These are phyloP conservation scores for Takashimella koratensis DNA, from an alignment of 1,284 basidiomycete genomes.

Conservation along the genomic window DNA sequence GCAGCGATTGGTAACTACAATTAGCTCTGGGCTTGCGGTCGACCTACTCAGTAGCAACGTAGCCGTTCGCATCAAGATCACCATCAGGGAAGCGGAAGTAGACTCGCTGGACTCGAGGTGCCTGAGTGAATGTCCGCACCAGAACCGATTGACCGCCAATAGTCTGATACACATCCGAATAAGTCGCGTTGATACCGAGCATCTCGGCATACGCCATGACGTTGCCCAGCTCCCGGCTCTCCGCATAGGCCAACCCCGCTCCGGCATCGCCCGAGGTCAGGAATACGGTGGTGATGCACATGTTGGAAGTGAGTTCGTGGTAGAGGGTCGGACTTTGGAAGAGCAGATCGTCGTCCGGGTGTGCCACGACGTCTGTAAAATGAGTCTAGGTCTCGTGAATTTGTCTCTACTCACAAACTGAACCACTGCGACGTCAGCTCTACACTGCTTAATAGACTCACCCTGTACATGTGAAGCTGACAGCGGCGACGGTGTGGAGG, in stretches of 20 bases:
- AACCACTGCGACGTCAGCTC: neutral
- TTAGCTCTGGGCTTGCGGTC: neutral
- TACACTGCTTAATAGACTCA: neutral
- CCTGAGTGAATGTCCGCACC: neutral
- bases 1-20: neutral
- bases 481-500: neutral
- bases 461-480: neutral
- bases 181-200: neutral
- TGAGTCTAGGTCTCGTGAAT: no score
- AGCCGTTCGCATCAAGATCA: neutral
- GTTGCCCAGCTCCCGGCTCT: neutral
- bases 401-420: neutral
- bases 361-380: neutral
- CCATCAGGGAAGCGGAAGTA: neutral
- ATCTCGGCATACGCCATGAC: neutral
- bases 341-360: neutral
- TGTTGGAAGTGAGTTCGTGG: neutral
- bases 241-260: neutral
- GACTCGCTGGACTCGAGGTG: neutral
- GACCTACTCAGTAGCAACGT: neutral
- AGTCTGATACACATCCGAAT: neutral
- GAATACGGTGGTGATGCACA: neutral
- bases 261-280: neutral
- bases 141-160: neutral
- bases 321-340: neutral